Evolutionary conservation across 2,329 filamentous ascomycete species (phyloP).

Genomic region (Fusarium abutilonis): DNA sequence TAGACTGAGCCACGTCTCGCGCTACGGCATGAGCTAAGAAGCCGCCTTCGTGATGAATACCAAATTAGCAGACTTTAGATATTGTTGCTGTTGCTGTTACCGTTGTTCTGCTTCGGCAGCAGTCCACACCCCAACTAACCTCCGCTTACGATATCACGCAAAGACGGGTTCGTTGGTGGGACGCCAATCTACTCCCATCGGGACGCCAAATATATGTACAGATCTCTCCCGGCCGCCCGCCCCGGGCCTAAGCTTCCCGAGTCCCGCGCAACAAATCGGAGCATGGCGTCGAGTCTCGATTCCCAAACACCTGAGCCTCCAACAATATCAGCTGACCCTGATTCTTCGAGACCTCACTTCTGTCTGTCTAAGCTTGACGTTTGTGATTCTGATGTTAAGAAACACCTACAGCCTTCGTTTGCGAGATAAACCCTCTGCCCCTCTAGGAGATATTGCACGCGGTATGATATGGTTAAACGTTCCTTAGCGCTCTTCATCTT

Average conservation of each 20-base stretch:
- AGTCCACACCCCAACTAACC: slow-evolving; percentile 1
- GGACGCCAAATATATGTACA: slow-evolving; percentile 5
- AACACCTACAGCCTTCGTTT: slow-evolving; percentile 3
- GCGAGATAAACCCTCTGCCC: slow-evolving; percentile 8
- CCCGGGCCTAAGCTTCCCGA: slow-evolving; percentile 12
- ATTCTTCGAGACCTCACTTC: not conserved
- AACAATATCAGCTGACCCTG: not conserved
- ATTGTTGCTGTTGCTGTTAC: slow-evolving; percentile 7
- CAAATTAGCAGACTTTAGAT: slow-evolving; percentile 25
- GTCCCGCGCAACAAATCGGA: slow-evolving; percentile 20
- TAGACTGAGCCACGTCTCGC: slow-evolving; percentile 35
- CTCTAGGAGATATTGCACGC: not conserved
- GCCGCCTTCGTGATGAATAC: slow-evolving; percentile 14
- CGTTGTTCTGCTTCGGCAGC: not conserved
- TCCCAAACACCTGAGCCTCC: slow-evolving; percentile 4
- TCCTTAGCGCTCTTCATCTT: slow-evolving; percentile 2
- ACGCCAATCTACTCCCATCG: slow-evolving; percentile 20
- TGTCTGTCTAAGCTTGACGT: slow-evolving; percentile 8
- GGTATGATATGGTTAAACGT: too few relatives aligned
- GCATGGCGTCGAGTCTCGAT: slow-evolving; percentile 32
- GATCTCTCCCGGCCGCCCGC: slow-evolving; percentile 28
- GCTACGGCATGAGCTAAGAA: slow-evolving; percentile 26
- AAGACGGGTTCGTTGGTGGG: slow-evolving; percentile 10
- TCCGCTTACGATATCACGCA: not conserved
- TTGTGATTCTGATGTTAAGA: slow-evolving; percentile 10